Evolutionary conservation across 2,329 filamentous ascomycete genomes (phyloP).

Genomic region (Apiospora pterosperma): DNA sequence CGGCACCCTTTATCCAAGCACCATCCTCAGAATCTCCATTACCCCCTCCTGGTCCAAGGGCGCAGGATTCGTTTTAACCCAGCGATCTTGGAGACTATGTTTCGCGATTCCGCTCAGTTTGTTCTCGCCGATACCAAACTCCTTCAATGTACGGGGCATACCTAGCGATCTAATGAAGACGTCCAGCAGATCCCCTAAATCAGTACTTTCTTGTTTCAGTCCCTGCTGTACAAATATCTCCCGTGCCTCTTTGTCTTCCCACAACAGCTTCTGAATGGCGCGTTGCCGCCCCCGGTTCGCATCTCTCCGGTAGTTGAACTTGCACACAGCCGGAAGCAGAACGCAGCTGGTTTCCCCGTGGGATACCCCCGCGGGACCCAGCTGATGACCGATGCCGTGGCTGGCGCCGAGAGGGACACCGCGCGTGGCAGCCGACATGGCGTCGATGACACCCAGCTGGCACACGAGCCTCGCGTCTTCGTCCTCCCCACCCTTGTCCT

Average conservation of each 20-base stretch:
- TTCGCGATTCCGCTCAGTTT: conserved; percentile 44
- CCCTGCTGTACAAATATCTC: conserved; percentile 29
- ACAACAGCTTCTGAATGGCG: conserved; percentile 35
- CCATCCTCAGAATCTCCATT: conserved; percentile 42
- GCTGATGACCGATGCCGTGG: conserved; percentile 50
- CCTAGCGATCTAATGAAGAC: conserved; percentile 47
- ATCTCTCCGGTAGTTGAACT: conserved; percentile 46
- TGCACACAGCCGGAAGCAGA: conserved; percentile 51
- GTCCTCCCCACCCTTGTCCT: conserved; percentile 29
- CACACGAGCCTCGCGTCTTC: conserved; percentile 41
- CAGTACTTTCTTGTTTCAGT: conserved; percentile 25
- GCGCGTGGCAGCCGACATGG: conserved; percentile 43
- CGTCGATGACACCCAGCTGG: conserved; percentile 48
- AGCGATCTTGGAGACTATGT: conserved; percentile 47
- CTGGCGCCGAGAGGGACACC: conserved; percentile 44
- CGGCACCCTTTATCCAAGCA: conserved; percentile 14
- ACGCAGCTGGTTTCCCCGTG: conserved; percentile 60
- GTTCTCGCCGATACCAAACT: conserved; percentile 46
- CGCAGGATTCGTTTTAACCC: conserved; percentile 47
- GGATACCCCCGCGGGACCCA: conserved; percentile 52
- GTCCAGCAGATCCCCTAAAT: conserved; percentile 50
- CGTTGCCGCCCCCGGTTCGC: conserved; percentile 37
- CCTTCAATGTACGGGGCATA: conserved; percentile 50
- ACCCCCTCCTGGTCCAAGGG: conserved; percentile 46
- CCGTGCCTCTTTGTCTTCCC: conserved; percentile 28